Base-by-base conservation (phyloP, 768 basidiomycete species). In the Boletus edulis region DNA sequence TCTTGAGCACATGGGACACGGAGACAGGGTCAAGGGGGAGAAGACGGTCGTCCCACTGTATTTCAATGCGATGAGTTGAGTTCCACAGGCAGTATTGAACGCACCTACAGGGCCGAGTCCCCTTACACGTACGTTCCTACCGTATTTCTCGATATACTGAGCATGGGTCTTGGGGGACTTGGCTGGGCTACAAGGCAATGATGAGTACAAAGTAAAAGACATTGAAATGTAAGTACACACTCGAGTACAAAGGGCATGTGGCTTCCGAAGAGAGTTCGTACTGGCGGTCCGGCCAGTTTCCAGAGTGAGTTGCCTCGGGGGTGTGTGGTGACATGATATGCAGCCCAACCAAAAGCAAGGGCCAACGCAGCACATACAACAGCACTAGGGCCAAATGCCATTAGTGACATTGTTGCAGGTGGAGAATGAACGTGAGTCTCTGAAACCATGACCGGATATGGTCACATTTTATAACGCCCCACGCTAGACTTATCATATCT, bases 1-100 rank as follows among this genome's bases (percentile, higher is more conserved):
- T 81, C 62, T 87, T 86, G 47, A 94, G 73, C 38, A 96, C 79
- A 64, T 95, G 85, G 12, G 78, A 70, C 32, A 95, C 67, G 0
- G 93, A 87, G 22, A 80, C 67, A 5, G 92, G 89, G 65, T 96
- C 94, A 41, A 92, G 76, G 1, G 91, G 90, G 51, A 92, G 75
- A 1, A 96, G 81, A 35, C 94, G 84, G 40, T 84, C 78, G 56
- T 89, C 90, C 82, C 85, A 89, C 89, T 92, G 54, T 37, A 39
- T 46, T 27, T 35, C 18, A 5, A 24, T 17, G 34, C 24, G 1
- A 31, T 67, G 50, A 67, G 64, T 48, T 17, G 29, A 24, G 45
- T 51, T 34, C 50, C 6, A 38, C n/a, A 38, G 41, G 29, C 20
- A 27, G 6, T 29, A 24, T 49, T 11, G 43, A 46, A 31, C 37